Conservation (phyloP, 78 protist species). For the slime mould (Dictyostelium discoideum) region dicty_2.7 NC_007091.3:3637001-3637500, state of each 20-base stretch:
- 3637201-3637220: background rate
- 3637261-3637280: constrained; percentile 41
- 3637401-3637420: constrained; percentile 11
- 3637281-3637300: constrained; percentile 60
- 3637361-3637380: constrained; percentile 35
- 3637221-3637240: background rate
- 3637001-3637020: background rate
- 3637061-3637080: background rate
- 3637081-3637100: background rate
- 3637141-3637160: background rate
- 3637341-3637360: constrained; percentile 58
- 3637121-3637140: background rate
- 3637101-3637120: background rate
- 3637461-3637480: background rate
- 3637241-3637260: background rate
- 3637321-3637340: constrained; percentile 55
- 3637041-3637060: background rate
- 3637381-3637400: background rate
- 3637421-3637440: constrained; percentile 15
- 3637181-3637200: constrained; percentile 41
- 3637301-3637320: constrained; percentile 68
- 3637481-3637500: background rate
- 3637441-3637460: background rate
- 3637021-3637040: background rate
- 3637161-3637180: background rate